phyloP scores from a whole-genome alignment of 2,329 filamentous ascomycete genomes.

The Aspergillus uvarum region DNA sequence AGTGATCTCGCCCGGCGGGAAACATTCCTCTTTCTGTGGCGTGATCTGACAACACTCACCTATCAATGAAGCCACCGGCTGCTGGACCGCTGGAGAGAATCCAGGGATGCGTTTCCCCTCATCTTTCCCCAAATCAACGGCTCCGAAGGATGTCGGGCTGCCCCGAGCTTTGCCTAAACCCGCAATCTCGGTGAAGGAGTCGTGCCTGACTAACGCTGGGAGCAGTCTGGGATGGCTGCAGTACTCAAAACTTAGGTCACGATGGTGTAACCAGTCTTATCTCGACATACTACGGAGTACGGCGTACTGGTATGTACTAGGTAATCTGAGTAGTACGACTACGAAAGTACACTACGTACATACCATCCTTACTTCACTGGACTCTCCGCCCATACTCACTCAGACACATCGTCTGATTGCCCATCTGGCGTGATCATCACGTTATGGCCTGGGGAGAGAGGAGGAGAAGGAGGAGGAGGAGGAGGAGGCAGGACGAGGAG shows the following conservation, averaged over 20 bases:
- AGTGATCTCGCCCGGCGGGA: neutral
- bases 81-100: neutral
- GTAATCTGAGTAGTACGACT: too few relatives aligned
- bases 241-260: neutral
- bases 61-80: neutral
- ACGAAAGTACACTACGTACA: too few relatives aligned
- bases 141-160: neutral
- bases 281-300: neutral
- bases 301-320: too few relatives aligned
- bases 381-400: too few relatives aligned
- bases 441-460: too few relatives aligned
- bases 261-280: neutral
- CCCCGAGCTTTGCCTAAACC: slow-evolving; percentile 26
- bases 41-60: neutral
- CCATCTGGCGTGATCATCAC: neutral
- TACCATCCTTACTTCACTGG: too few relatives aligned
- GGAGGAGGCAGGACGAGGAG: too few relatives aligned
- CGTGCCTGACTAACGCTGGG: slow-evolving; percentile 5
- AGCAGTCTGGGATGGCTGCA: neutral
- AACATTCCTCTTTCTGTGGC: neutral
- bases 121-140: slow-evolving; percentile 10
- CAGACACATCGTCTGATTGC: neutral
- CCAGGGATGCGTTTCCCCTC: neutral
- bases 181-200: slow-evolving; percentile 26
- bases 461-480: too few relatives aligned